These are phyloP conservation scores for Rhododendron williamsianum DNA, from an alignment of 148 eudicot species.

Conservation along the genomic window DNA sequence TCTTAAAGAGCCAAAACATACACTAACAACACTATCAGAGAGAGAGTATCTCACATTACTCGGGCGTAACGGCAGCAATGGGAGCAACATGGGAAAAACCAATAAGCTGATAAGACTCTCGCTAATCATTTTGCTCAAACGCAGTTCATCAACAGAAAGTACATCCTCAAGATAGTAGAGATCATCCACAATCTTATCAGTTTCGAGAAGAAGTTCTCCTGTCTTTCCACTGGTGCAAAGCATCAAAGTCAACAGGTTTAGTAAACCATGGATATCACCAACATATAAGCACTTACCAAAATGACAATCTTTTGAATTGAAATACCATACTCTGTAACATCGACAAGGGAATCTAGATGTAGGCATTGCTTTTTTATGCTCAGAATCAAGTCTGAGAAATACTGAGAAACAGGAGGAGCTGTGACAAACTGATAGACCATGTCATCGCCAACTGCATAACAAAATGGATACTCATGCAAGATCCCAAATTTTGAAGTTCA, in stretches of 20 bases:
- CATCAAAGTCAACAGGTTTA: conserved; percentile 15
- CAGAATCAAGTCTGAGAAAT: conserved; percentile 43
- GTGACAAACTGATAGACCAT: conserved; percentile 40
- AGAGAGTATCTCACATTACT: conserved; percentile 27
- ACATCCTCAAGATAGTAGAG: conserved; percentile 47
- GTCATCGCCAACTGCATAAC: conserved; percentile 52
- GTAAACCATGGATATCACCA: neutral
- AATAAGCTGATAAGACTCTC: conserved; percentile 45
- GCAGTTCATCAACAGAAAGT: conserved; percentile 32
- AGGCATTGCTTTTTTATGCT: conserved; percentile 33
- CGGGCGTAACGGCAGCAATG: conserved; percentile 31
- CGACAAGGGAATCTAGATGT: conserved; percentile 33
- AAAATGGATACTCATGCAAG: conserved; percentile 26
- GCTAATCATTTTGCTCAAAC: conserved; percentile 30
- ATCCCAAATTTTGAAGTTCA: conserved; percentile 15
- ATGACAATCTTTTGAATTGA: neutral
- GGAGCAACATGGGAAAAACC: conserved; percentile 41
- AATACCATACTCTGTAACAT: conserved; percentile 23
- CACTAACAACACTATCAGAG: neutral
- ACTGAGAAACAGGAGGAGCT: conserved; percentile 40
- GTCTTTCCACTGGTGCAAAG: conserved; percentile 26
- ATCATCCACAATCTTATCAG: conserved; percentile 42
- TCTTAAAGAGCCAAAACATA: neutral
- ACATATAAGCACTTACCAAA: neutral
- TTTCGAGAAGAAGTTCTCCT: conserved; percentile 19